These are phyloP conservation scores for Marasmius sp. DNA, from an alignment of 1,284 basidiomycete species.

Conservation along the genomic window DNA sequence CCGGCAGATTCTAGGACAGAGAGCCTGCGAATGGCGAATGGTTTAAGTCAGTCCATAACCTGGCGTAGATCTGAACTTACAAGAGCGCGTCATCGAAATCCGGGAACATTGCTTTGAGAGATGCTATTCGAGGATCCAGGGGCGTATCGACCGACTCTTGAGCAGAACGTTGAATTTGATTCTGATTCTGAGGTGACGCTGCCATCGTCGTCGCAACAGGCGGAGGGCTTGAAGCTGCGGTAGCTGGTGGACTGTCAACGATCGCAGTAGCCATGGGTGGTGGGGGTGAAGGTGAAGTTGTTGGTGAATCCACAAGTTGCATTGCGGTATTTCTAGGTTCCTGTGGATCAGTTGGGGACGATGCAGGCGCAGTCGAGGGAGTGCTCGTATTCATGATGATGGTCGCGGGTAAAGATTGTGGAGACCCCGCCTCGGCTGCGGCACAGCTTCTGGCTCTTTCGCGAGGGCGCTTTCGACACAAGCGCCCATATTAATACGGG, in stretches of 20 bases:
- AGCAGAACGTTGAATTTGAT: background rate
- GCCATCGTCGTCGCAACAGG: too few relatives aligned
- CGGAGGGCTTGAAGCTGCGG: too few relatives aligned
- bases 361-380: background rate
- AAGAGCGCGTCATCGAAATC: constrained; percentile 71
- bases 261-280: background rate
- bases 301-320: background rate
- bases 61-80: constrained; percentile 38
- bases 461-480: too few relatives aligned
- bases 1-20: constrained; percentile 68
- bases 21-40: constrained; percentile 36
- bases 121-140: background rate
- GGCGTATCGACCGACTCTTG: background rate
- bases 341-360: background rate
- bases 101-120: constrained; percentile 63
- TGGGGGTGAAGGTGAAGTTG: background rate
- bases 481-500: too few relatives aligned
- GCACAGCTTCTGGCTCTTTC: too few relatives aligned
- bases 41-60: background rate
- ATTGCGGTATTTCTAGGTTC: background rate
- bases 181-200: background rate
- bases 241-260: too few relatives aligned
- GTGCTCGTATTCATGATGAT: background rate
- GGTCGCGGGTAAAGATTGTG: background rate
- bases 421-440: too few relatives aligned